Evolutionary conservation across 768 basidiomycete species (phyloP), one percentile per base, ranked within the genome.

Genomic region (Brasilioporus rufonigricans): DNA sequence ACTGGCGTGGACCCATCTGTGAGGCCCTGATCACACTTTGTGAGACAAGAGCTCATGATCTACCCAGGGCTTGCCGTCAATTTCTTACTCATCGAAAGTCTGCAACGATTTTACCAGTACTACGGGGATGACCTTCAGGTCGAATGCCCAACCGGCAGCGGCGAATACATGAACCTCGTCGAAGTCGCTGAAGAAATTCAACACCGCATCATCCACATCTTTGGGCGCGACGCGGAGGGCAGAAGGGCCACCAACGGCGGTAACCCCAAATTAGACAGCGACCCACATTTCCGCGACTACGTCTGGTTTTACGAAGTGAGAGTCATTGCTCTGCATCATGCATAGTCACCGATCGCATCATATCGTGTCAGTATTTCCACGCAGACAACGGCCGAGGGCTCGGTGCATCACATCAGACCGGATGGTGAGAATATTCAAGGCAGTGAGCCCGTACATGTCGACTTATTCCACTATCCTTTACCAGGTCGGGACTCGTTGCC

Each of bases 171-270:
- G 94, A 91, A 93, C 67, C 84, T 99, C 9, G 91, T 88, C 11
- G 81, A 84, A 54, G 93, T 96, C 19, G 93, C 97, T 6, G 96
- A 98, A 65, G 97, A 99, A 71, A 94, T 99, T 52, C 97, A 98
- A 71, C 96, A 98, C 67, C 87, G 97, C n/a, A 86, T 98, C 58
- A 99, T 98, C 52, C 94, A 98, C 71, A 93, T 99, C 63, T 99
- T 99, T 65, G 87, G 91, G n/a, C 85, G 94, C 26, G 96, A 99
- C 67, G 71, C 82, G 58, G 81, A 91, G 56, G 94, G 95, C 11
- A 80, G 83, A 57, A 80, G 97, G 38, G 94, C 97, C 0, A 89
- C 88, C 18, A 98, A 99, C 66, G 97, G 95, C 19, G 93, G 93
- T 8, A 89, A 89, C 65, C 77, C 82, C 33, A 90, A 86, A 69